These are phyloP conservation scores for Penicillium pancosmium DNA, from an alignment of 495 filamentous ascomycete genomes.

Conservation along the genomic window DNA sequence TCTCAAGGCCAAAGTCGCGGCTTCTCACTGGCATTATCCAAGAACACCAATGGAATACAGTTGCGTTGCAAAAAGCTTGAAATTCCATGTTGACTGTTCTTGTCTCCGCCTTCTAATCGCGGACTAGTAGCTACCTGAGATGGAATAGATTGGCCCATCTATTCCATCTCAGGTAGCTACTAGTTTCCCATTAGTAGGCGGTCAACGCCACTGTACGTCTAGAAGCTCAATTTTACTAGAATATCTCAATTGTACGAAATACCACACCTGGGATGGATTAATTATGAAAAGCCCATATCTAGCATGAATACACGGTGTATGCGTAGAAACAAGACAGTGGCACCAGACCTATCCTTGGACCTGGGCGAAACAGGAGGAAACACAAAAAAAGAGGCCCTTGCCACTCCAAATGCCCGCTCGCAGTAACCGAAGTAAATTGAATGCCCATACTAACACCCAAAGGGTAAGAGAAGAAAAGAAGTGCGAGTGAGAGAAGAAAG, in stretches of 20 bases:
- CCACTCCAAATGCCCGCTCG: slow-evolving; percentile 47
- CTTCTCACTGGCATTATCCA: no score
- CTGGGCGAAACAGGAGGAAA: slow-evolving; percentile 20
- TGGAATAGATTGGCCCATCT: no score
- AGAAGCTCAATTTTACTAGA: no score
- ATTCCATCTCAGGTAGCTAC: no score
- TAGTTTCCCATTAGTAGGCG: no score
- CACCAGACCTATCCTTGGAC: slow-evolving; percentile 27
- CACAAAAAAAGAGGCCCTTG: slow-evolving; percentile 23
- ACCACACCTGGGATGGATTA: slow-evolving; percentile 17
- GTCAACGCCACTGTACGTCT: no score
- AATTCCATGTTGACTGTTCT: no score
- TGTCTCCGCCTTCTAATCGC: no score
- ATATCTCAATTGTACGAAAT: not conserved
- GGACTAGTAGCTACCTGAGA: no score
- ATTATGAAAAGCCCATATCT: slow-evolving; percentile 36
- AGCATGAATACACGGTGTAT: slow-evolving; percentile 39
- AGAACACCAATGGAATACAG: no score
- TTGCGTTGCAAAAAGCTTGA: no score
- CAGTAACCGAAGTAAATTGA: slow-evolving; percentile 28
- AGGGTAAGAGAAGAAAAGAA: slow-evolving; percentile 16
- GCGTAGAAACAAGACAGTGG: slow-evolving; percentile 31
- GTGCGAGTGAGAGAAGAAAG: slow-evolving; percentile 8
- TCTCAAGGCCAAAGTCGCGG: no score
- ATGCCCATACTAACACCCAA: slow-evolving; percentile 43